Evolutionary conservation across 148 eudicot genomes (phyloP), one percentile per base, ranked within the genome.

Genomic region (Dysphania ambrosioides): DNA sequence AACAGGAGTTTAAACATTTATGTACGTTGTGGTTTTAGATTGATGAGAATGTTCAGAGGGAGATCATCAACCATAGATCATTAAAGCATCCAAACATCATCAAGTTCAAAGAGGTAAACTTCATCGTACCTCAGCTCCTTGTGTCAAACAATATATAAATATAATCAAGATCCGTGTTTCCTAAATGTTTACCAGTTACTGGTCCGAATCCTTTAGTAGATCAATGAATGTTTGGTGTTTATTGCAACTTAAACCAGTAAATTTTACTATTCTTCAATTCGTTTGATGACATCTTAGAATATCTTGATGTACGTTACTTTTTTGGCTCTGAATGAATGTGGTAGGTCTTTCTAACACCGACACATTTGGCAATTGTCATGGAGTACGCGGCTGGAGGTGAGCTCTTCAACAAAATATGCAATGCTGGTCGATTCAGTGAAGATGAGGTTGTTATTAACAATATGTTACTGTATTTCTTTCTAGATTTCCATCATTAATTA

Each of bases 321-420:
- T n/a, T n/a, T n/a, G n/a, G n/a, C n/a, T n/a, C n/a, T n/a, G n/a
- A n/a, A n/a, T n/a, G n/a, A n/a, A n/a, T n/a, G n/a, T 34, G 1
- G 21, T 63, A 90, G 94, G 91, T 90, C 8, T 74, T 86, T 68
- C 61, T 90, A 66, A 88, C 96, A 59, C 87, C 96, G 23, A 85
- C 92, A 2, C 96, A 90, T 85, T 79, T 90, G 77, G 96, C 82
- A 3, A 90, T 90, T 41, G 96, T 88, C 8, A 90, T 90, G 96
- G 96, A 90, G 81, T 90, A 90, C 65, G 96, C 96, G 63, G 80
- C 92, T 40, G 96, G 96, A 55, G 96, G 96, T 15, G 96, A 88
- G 75, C 83, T 90, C 19, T 90, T 90, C 76, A 84, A 86, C 53
- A 80, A 86, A 27, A 90, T 90, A 13, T 90, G 96, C 79, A 75